These are phyloP conservation scores for Cicer bijugum DNA, from an alignment of 306 rosid species.

Conservation along the genomic window DNA sequence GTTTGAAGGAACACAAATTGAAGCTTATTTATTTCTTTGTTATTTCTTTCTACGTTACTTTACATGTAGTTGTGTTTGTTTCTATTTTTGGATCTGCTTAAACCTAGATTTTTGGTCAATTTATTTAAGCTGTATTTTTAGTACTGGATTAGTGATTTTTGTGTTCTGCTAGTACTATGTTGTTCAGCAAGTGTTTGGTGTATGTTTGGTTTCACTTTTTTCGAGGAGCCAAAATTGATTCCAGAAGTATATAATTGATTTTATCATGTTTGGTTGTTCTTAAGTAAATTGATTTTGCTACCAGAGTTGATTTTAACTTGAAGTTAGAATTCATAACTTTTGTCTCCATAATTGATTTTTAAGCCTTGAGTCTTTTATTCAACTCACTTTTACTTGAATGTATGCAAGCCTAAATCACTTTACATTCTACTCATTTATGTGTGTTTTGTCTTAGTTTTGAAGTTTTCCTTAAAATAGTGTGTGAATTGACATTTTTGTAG, in stretches of 20 bases:
- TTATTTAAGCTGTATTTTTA: slow-evolving; percentile 29
- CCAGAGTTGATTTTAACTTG: too few species aligned
- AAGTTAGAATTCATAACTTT: too few species aligned
- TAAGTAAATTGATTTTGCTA: too few species aligned
- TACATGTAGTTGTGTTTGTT: slow-evolving; percentile 27
- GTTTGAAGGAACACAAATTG: slow-evolving; percentile 40
- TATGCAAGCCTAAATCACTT: too few species aligned
- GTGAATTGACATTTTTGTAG: slow-evolving; percentile 39
- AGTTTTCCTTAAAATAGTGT: slow-evolving; percentile 22
- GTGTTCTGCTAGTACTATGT: slow-evolving; percentile 11
- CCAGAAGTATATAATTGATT: too few species aligned
- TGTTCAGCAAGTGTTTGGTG: slow-evolving; percentile 1
- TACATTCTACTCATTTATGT: not conserved
- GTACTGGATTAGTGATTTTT: slow-evolving; percentile 19
- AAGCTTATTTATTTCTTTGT: slow-evolving; percentile 26
- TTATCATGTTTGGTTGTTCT: too few species aligned
- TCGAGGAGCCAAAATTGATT: too few species aligned
- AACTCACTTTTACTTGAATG: too few species aligned
- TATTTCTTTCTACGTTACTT: slow-evolving; percentile 13
- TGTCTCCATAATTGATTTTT: too few species aligned
- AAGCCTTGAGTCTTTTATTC: too few species aligned
- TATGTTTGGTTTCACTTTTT: too few species aligned
- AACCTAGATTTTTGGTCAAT: slow-evolving; percentile 24
- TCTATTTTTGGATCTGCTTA: slow-evolving; percentile 42
- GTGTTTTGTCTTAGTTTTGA: slow-evolving; percentile 28